phyloP scores from a whole-genome alignment of 495 filamentous ascomycete genomes.

The Trichoderma orchidacearum region DNA sequence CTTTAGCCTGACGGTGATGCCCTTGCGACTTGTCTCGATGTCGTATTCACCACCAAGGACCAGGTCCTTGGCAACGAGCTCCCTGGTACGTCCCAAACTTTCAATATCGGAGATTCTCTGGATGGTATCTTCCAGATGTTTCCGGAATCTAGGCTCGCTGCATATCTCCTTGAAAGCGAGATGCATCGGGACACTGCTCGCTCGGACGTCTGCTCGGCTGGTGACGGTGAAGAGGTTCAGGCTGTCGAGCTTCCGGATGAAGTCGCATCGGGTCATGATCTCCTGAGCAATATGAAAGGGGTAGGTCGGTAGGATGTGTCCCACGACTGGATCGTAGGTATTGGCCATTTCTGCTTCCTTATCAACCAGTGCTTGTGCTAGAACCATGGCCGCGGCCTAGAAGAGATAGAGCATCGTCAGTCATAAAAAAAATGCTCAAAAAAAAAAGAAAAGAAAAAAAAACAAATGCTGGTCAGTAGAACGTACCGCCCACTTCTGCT shows the following conservation, averaged over 20 bases:
- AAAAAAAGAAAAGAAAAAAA: no score
- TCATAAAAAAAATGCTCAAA: no score
- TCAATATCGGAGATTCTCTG: constrained; percentile 81
- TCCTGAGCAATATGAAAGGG: constrained; percentile 70
- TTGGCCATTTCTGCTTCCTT: constrained; percentile 52
- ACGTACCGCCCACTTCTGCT: constrained; percentile 85
- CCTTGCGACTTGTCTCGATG: constrained; percentile 28
- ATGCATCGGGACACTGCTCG: constrained; percentile 93
- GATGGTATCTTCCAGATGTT: constrained; percentile 70
- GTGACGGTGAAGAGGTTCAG: constrained; percentile 95
- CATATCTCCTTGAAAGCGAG: constrained; percentile 79
- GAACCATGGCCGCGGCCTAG: constrained; percentile 80
- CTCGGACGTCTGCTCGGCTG: constrained; percentile 72
- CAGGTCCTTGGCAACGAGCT: constrained; percentile 75
- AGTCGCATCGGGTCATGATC: constrained; percentile 92
- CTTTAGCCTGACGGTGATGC: background rate
- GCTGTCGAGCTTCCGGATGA: constrained; percentile 84
- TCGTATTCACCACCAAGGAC: constrained; percentile 67
- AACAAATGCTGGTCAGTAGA: background rate
- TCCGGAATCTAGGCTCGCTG: constrained; percentile 53
- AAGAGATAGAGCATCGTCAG: background rate
- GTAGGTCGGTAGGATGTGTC: constrained; percentile 70
- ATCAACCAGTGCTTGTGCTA: constrained; percentile 81
- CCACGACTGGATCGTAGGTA: constrained; percentile 46
- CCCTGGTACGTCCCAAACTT: constrained; percentile 79